Base-by-base conservation (phyloP, 1,139 yeast species). In the Geotrichum armillariae region DNA sequence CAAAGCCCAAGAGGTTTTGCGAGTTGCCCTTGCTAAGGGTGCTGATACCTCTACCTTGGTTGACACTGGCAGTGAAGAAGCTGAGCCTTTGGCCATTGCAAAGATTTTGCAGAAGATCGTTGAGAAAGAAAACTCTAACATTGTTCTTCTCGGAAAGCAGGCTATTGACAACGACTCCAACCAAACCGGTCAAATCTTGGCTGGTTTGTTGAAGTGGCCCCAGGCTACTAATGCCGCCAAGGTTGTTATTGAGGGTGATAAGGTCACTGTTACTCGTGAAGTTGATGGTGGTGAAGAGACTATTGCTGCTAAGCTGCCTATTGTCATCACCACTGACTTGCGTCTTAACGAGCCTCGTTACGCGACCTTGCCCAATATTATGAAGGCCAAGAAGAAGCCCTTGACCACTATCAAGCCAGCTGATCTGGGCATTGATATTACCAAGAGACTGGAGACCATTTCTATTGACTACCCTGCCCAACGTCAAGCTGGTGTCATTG, bases 331-430 rank as follows among this genome's bases (percentile, higher is more conserved):
- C 42, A 85, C 98, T 1, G 99, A 93, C 68, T 77, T 93, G 62
- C 85, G 99, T 69, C 79, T 93, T 63, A 93, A 93, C 67, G 94
- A 83, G 65, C 99, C 99, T 49, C 82, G 97, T 61, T 93, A 89
- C 65, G 96, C 95, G 17, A 82, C 95, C 9, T 77, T 93, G 64
- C 97, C 96, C 52, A 93, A 91, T 67, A 80, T 90, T 71, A 93
- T 93, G 99, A 93, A 93, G 76, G 99, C 98, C 50, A 93, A 93
- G 76, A 91, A 91, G 81, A 90, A 89, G 76, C 96, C 96, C 7
- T 76, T 91, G 67, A 85, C 80, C 59, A 83, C 82, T 60, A 68
- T 85, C 58, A 80, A 79, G 65, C 74, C 86, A 16, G 73, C 74
- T n/a, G 95, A 87, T 60, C 78, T 87, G 56, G 88, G 83, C 22